Percentiles rank a stretch among this genome's conserved stretches.
Conservation (phyloP, 257 asterid genomes). For the Prunella vulgaris region DNA sequence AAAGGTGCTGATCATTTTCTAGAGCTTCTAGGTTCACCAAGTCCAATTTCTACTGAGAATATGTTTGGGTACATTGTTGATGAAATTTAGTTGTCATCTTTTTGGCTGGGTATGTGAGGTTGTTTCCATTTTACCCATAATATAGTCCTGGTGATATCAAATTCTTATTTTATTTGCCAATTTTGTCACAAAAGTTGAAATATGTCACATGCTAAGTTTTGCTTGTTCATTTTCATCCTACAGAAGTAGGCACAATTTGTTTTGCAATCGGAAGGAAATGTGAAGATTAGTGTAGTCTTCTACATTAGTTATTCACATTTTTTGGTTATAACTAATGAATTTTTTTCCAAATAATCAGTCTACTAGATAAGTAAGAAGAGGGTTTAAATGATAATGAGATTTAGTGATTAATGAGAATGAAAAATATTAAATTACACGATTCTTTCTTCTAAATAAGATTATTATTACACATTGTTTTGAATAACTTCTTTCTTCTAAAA, state of each 20-base stretch:
- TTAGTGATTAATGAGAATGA: too few relatives aligned
- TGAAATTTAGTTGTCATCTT: neutral
- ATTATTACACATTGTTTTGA: too few relatives aligned
- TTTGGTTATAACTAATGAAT: neutral
- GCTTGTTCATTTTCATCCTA: neutral
- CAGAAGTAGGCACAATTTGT: too few relatives aligned
- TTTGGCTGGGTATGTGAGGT: neutral
- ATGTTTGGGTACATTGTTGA: conserved; percentile 3
- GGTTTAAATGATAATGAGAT: too few relatives aligned
- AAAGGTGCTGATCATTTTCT: neutral
- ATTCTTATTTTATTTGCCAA: neutral
- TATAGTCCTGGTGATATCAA: conserved; percentile 5
- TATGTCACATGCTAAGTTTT: neutral
- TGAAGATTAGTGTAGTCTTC: too few relatives aligned
- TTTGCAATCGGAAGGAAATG: too few relatives aligned
- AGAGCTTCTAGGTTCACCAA: conserved; percentile 2
- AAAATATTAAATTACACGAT: too few relatives aligned
- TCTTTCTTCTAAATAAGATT: too few relatives aligned
- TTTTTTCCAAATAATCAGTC: neutral
- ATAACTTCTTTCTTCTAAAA: too few relatives aligned
- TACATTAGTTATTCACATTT: too few relatives aligned
- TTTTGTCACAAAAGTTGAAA: neutral
- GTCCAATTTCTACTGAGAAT: conserved; percentile 10
- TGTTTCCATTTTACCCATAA: neutral
- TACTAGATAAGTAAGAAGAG: neutral